Percentiles rank a stretch among this genome's conserved stretches.
Conservation (phyloP, 192 early-diverging fungal genomes). For the Globomyces pollinis-pini region DNA sequence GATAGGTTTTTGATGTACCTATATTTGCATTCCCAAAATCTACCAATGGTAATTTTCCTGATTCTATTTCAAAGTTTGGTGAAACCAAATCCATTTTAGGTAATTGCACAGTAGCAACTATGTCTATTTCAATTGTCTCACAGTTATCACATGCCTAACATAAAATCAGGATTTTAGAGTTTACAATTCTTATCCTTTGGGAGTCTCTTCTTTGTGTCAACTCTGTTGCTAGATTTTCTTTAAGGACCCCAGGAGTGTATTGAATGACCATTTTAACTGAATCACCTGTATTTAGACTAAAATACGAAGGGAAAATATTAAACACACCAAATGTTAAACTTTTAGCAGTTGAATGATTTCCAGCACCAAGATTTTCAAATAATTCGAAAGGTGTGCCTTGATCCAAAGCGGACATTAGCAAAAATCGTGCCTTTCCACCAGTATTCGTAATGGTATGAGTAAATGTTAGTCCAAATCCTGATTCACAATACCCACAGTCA, state of each 20-base stretch:
- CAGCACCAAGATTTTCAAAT: conserved; percentile 20
- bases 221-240: too few relatives aligned
- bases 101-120: conserved; percentile 26
- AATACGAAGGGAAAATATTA: conserved; percentile 32
- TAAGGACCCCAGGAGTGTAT: too few relatives aligned
- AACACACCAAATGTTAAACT: conserved; percentile 18
- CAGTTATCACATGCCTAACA: conserved; percentile 49
- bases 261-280: conserved; percentile 19
- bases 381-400: conserved; percentile 21
- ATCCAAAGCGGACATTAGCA: conserved; percentile 18
- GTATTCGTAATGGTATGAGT: conserved; percentile 31
- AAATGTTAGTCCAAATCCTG: conserved; percentile 21
- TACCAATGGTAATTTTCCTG: too few relatives aligned
- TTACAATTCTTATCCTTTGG: conserved; percentile 6
- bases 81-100: conserved; percentile 20
- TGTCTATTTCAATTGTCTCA: conserved; percentile 25
- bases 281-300: conserved; percentile 22
- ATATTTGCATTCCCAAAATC: too few relatives aligned
- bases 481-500: conserved; percentile 39
- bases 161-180: too few relatives aligned
- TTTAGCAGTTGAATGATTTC: neutral
- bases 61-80: neutral
- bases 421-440: conserved; percentile 37
- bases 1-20: too few relatives aligned
- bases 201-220: too few relatives aligned